phyloP scores from a whole-genome alignment of 1,284 basidiomycete genomes.

The Paramarasmius palmivorus region DNA sequence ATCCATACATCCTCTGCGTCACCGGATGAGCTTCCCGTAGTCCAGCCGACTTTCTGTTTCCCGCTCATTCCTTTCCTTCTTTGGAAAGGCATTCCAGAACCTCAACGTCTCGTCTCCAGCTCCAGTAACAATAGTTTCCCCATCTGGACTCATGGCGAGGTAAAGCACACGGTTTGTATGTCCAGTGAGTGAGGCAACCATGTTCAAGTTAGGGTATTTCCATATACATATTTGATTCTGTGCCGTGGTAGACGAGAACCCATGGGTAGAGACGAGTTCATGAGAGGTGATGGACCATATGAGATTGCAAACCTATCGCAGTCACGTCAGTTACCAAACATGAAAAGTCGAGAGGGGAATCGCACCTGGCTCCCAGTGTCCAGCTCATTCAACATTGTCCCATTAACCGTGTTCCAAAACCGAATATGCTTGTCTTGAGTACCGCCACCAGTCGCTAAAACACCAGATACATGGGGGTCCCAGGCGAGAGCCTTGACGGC shows the following conservation, averaged over 20 bases:
- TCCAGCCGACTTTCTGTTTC: conserved; percentile 51
- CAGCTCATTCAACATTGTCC: conserved; percentile 81
- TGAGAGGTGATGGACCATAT: conserved; percentile 96
- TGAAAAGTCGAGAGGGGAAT: conserved; percentile 8
- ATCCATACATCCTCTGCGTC: background rate
- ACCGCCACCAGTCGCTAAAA: conserved; percentile 95
- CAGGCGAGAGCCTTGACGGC: conserved; percentile 98
- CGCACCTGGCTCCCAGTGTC: conserved; percentile 93
- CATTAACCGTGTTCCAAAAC: conserved; percentile 95
- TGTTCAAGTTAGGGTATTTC: conserved; percentile 92
- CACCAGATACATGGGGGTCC: conserved; percentile 92
- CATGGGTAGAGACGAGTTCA: conserved; percentile 97
- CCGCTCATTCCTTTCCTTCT: conserved; percentile 50
- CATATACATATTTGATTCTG: conserved; percentile 99
- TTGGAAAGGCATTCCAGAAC: conserved; percentile 95
- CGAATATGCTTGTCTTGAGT: conserved; percentile 97
- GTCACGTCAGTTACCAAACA: background rate
- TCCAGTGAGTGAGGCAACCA: conserved; percentile 93
- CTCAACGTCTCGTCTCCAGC: conserved; percentile 96
- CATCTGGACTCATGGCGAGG: conserved; percentile 95
- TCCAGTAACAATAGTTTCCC: conserved; percentile 97
- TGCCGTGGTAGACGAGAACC: conserved; percentile 90
- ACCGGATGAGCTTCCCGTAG: conserved; percentile 65
- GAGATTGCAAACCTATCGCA: conserved; percentile 87
- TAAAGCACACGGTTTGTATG: conserved; percentile 95